phyloP scores from a whole-genome alignment of 345 rosid species.

The Salix brachista region DNA sequence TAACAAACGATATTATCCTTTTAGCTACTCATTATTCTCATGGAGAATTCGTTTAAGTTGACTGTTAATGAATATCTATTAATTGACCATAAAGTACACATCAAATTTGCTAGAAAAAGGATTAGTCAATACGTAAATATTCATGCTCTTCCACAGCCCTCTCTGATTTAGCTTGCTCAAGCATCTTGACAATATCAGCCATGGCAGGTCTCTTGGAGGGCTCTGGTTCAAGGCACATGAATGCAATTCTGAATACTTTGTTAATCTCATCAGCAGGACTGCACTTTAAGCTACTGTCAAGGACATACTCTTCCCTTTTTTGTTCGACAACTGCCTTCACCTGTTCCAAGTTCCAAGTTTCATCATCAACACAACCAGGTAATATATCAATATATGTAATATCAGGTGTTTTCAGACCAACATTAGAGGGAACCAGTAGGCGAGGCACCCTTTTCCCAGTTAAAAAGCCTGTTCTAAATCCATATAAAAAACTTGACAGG shows the following conservation, averaged over 20 bases:
- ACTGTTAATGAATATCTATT: not conserved
- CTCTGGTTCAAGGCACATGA: conserved; percentile 79
- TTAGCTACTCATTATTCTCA: not conserved
- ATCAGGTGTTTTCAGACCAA: not conserved
- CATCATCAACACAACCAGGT: not conserved
- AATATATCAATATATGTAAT: not conserved
- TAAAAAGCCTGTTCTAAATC: not conserved
- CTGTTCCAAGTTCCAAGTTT: conserved; percentile 37
- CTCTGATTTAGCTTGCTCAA: conserved; percentile 45
- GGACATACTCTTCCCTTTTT: conserved; percentile 55
- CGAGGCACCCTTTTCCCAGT: not conserved
- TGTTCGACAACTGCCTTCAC: conserved; percentile 67
- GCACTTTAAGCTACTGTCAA: conserved; percentile 53
- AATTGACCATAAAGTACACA: not conserved
- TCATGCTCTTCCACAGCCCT: conserved; percentile 21
- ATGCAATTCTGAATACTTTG: conserved; percentile 49
- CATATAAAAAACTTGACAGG: not conserved
- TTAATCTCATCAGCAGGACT: conserved; percentile 54
- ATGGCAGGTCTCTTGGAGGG: conserved; percentile 74
- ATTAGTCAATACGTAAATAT: not conserved
- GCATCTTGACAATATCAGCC: conserved; percentile 82
- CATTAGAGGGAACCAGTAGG: not conserved
- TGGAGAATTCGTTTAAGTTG: not conserved
- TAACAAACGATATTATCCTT: not conserved
- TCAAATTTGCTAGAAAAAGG: not conserved